Percentiles rank a stretch among this genome's conserved stretches.
Conservation (phyloP, 345 rosid genomes). For the Moricandia arvensis region DNA sequence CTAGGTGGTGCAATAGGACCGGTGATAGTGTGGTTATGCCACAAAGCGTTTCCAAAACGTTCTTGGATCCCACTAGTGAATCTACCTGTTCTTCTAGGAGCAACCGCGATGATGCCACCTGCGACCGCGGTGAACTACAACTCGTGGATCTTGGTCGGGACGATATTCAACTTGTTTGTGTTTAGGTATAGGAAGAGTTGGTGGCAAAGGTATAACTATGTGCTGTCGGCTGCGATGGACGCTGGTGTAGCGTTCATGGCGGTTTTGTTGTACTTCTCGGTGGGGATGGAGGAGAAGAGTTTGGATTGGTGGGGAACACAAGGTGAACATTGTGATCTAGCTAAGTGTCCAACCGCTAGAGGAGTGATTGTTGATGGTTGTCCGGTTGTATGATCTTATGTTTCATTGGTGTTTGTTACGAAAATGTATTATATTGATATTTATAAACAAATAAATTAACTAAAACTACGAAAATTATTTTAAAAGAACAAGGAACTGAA, state of each 20-base stretch:
- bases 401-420: not conserved
- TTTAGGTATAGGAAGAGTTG: slow-evolving; percentile 69
- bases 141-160: slow-evolving; percentile 77
- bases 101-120: slow-evolving; percentile 76
- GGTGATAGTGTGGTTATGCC: slow-evolving; percentile 60
- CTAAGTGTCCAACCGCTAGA: slow-evolving; percentile 75
- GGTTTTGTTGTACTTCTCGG: slow-evolving; percentile 61
- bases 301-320: slow-evolving; percentile 79
- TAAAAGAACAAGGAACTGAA: too few species aligned
- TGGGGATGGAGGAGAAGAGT: slow-evolving; percentile 55
- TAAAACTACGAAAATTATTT: too few species aligned
- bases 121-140: slow-evolving; percentile 80
- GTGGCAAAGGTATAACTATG: slow-evolving; percentile 55
- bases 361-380: slow-evolving; percentile 64
- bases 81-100: slow-evolving; percentile 86
- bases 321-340: slow-evolving; percentile 83
- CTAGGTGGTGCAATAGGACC: slow-evolving; percentile 85
- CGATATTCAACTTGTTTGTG: slow-evolving; percentile 75
- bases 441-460: not conserved
- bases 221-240: slow-evolving; percentile 81
- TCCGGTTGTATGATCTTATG: slow-evolving; percentile 46
- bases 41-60: slow-evolving; percentile 74
- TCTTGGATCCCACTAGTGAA: slow-evolving; percentile 86
- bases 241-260: slow-evolving; percentile 95
- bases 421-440: not conserved